Percentiles rank a stretch among this genome's conserved stretches.
These are phyloP conservation scores for Pseudogymnoascus sp. DNA, from an alignment of 2,329 filamentous ascomycete species.

Conservation along the genomic window DNA sequence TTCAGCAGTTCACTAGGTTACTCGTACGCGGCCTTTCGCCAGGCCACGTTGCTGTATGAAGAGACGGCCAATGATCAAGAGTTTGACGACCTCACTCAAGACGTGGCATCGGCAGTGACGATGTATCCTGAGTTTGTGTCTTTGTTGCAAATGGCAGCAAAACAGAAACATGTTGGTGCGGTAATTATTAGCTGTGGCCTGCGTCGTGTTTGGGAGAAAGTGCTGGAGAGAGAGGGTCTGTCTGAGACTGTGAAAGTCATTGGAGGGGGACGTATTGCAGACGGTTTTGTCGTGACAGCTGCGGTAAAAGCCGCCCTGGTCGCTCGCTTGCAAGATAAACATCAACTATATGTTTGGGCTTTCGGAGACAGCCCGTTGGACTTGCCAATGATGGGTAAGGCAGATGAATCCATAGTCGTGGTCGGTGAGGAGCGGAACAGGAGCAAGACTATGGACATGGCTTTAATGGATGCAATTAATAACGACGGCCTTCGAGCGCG, in stretches of 20 bases:
- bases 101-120: slow-evolving; percentile 34
- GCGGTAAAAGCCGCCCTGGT: slow-evolving; percentile 44
- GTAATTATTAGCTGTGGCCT: slow-evolving; percentile 51
- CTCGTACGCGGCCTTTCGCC: slow-evolving; percentile 46
- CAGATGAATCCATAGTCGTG: slow-evolving; percentile 48
- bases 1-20: slow-evolving; percentile 44
- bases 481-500: slow-evolving; percentile 32
- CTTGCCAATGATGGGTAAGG: slow-evolving; percentile 46
- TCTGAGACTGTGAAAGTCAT: slow-evolving; percentile 41
- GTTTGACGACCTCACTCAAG: slow-evolving; percentile 40
- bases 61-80: slow-evolving; percentile 31
- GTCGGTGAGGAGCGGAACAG: slow-evolving; percentile 40
- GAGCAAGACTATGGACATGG: slow-evolving; percentile 46
- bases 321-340: slow-evolving; percentile 28
- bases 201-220: slow-evolving; percentile 45
- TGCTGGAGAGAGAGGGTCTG: slow-evolving; percentile 40
- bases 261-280: slow-evolving; percentile 40
- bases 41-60: slow-evolving; percentile 47
- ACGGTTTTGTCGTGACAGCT: slow-evolving; percentile 44
- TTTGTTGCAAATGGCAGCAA: slow-evolving; percentile 32
- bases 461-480: slow-evolving; percentile 37
- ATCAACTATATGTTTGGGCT: slow-evolving; percentile 40
- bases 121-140: slow-evolving; percentile 42
- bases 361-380: slow-evolving; percentile 57
- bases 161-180: slow-evolving; percentile 34